phyloP scores from a whole-genome alignment of 2,329 filamentous ascomycete species.

The Colletotrichum navitas region DNA sequence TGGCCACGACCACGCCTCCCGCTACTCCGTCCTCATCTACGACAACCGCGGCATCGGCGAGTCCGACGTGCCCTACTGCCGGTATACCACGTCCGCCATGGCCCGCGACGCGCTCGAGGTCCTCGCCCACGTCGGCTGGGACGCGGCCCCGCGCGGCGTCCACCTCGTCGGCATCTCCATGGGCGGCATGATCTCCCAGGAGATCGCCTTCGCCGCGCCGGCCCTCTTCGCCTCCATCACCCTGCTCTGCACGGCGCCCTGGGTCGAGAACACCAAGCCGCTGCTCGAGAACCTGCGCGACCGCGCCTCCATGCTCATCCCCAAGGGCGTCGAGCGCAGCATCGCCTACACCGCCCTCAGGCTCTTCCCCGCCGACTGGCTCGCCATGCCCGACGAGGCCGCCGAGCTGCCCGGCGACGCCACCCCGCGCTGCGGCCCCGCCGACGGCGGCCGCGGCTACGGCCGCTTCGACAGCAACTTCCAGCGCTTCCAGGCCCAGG shows the following conservation, averaged over 20 bases:
- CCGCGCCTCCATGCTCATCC: conserved; percentile 70
- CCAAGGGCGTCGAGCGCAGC: conserved; percentile 76
- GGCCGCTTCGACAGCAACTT: conserved; percentile 78
- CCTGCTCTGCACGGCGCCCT: conserved; percentile 72
- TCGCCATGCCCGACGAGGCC: conserved; percentile 69
- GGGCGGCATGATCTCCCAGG: conserved; percentile 94
- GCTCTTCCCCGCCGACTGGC: conserved; percentile 75
- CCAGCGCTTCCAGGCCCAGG: conserved; percentile 84
- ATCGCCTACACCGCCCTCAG: conserved; percentile 74
- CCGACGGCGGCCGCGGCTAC: conserved; percentile 53
- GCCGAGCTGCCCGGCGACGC: conserved; percentile 60
- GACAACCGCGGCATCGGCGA: conserved; percentile 90
- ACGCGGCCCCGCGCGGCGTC: conserved; percentile 55
- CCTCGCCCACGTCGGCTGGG: conserved; percentile 78
- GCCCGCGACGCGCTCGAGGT: conserved; percentile 82
- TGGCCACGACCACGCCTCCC: conserved; percentile 75
- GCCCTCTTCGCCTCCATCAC: conserved; percentile 66
- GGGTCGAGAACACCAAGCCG: conserved; percentile 71
- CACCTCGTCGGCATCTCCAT: conserved; percentile 85
- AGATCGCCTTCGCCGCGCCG: conserved; percentile 72
- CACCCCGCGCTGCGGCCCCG: conserved; percentile 56
- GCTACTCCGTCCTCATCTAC: conserved; percentile 80
- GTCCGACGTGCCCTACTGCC: conserved; percentile 80
- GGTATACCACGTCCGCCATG: conserved; percentile 89
- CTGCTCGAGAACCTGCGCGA: conserved; percentile 74